A percentile compares a stretch with the other conserved stretches of the same genome.
These are phyloP conservation scores for Claviceps sp. DNA, from an alignment of 2,329 filamentous ascomycete species.

Conservation along the genomic window DNA sequence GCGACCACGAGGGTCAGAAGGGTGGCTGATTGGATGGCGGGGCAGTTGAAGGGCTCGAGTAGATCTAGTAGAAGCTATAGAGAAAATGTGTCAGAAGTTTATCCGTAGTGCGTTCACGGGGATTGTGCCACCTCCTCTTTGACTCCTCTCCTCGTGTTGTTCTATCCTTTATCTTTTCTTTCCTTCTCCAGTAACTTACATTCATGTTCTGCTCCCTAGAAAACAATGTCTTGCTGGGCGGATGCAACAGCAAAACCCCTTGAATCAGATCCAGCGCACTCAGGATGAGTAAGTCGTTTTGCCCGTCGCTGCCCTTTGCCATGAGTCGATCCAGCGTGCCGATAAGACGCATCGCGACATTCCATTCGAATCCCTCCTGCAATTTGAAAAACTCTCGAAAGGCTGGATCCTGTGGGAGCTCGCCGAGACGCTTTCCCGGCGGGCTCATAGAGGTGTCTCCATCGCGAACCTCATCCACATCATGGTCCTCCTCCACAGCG, in stretches of 20 bases:
- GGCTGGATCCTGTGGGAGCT: conserved; percentile 69
- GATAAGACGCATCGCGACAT: conserved; percentile 77
- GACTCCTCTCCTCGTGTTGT: background rate
- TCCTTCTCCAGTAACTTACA: conserved; percentile 28
- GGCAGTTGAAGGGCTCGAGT: conserved; percentile 82
- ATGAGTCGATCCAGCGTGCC: conserved; percentile 76
- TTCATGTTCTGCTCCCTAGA: conserved; percentile 91
- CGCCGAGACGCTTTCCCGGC: conserved; percentile 49
- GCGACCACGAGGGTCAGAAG: conserved; percentile 83
- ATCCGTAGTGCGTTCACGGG: background rate
- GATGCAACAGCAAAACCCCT: conserved; percentile 76
- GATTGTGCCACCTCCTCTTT: background rate
- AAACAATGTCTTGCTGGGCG: conserved; percentile 78
- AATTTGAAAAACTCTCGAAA: conserved; percentile 94
- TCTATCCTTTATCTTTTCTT: background rate
- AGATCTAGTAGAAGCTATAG: conserved; percentile 77
- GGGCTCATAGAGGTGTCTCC: conserved; percentile 15
- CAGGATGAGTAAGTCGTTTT: conserved; percentile 80
- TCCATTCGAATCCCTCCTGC: conserved; percentile 97
- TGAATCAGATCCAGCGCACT: conserved; percentile 81
- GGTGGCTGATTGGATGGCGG: conserved; percentile 80
- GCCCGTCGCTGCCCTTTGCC: conserved; percentile 66
- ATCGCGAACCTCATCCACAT: background rate
- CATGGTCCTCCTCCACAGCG: background rate
- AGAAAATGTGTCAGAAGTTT: background rate